Conservation (phyloP, 2,329 filamentous ascomycete species). For the Neobulgaria alba region DNA sequence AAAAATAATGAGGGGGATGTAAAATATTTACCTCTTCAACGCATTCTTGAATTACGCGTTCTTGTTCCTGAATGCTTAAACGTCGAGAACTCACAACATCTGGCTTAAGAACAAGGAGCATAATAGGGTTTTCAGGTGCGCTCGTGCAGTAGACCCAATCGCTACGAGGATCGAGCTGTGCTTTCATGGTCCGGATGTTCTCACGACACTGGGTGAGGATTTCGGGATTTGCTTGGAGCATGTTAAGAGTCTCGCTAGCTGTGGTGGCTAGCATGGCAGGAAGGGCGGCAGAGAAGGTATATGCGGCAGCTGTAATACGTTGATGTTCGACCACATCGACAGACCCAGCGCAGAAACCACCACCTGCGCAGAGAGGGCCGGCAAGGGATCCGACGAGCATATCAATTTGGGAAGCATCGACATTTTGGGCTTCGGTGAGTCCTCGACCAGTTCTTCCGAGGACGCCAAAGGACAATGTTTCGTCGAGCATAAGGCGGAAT, state of each 20-base stretch:
- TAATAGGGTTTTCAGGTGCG: conserved; percentile 73
- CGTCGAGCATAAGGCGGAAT: conserved; percentile 93
- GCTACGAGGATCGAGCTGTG: conserved; percentile 82
- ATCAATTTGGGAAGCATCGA: conserved; percentile 86
- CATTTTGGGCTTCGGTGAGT: conserved; percentile 92
- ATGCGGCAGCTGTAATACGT: conserved; percentile 83
- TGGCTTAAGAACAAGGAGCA: conserved; percentile 75
- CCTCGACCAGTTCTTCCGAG: conserved; percentile 86
- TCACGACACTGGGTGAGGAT: conserved; percentile 72
- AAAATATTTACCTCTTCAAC: conserved; percentile 75
- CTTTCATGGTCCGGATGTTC: conserved; percentile 75
- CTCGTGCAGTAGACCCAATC: conserved; percentile 88
- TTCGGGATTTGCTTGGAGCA: conserved; percentile 82
- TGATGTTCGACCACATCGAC: conserved; percentile 94
- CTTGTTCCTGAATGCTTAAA: conserved; percentile 67
- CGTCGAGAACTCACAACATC: conserved; percentile 67
- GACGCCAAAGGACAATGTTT: conserved; percentile 95
- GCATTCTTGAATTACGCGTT: conserved; percentile 75
- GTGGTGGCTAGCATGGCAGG: conserved; percentile 94
- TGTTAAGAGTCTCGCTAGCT: conserved; percentile 78
- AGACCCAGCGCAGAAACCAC: conserved; percentile 89
- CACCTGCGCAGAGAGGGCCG: conserved; percentile 82
- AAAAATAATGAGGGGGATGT: background rate
- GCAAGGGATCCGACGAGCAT: conserved; percentile 95
- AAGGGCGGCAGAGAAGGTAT: conserved; percentile 91